phyloP scores from a whole-genome alignment of 208 protist genomes.

The Herpetomonas tarakana region DNA sequence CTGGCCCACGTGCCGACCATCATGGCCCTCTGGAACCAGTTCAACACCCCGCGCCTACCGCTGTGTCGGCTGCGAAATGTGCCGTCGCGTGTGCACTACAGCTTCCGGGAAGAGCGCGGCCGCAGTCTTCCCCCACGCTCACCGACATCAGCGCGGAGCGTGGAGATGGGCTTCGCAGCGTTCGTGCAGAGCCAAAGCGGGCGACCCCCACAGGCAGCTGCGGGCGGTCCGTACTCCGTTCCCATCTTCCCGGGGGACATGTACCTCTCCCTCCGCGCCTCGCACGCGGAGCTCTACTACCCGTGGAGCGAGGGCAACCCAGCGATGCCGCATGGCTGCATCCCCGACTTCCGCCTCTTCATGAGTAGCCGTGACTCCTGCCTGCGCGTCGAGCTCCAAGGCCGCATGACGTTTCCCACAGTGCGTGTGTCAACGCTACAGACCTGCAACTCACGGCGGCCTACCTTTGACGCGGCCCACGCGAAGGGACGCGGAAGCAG shows the following conservation, averaged over 20 bases:
- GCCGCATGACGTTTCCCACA: conserved; percentile 14
- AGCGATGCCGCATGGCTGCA: conserved; percentile 30
- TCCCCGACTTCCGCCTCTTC: conserved; percentile 16
- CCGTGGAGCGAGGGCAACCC: conserved; percentile 39
- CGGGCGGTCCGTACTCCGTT: conserved; percentile 27
- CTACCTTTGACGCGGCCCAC: background rate
- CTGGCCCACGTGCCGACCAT: conserved; percentile 54
- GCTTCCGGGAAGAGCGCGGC: conserved; percentile 12
- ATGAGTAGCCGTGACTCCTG: conserved; percentile 42
- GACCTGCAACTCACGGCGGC: background rate
- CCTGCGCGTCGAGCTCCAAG: conserved; percentile 31
- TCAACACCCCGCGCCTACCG: conserved; percentile 42
- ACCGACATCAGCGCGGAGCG: conserved; percentile 12
- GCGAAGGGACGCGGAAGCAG: no score
- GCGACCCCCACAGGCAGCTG: conserved; percentile 25
- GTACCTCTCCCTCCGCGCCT: conserved; percentile 21
- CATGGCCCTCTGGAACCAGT: conserved; percentile 46
- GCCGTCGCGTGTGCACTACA: conserved; percentile 44
- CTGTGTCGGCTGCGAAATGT: conserved; percentile 45
- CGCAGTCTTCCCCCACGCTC: conserved; percentile 17
- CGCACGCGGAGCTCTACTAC: conserved; percentile 45
- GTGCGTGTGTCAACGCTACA: conserved; percentile 5
- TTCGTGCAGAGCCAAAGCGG: conserved; percentile 14
- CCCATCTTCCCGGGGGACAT: conserved; percentile 49
- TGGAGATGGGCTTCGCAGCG: conserved; percentile 19